Base-by-base conservation (phyloP, 805 yeast species). In the Yarrowia phangngaensis region DNA sequence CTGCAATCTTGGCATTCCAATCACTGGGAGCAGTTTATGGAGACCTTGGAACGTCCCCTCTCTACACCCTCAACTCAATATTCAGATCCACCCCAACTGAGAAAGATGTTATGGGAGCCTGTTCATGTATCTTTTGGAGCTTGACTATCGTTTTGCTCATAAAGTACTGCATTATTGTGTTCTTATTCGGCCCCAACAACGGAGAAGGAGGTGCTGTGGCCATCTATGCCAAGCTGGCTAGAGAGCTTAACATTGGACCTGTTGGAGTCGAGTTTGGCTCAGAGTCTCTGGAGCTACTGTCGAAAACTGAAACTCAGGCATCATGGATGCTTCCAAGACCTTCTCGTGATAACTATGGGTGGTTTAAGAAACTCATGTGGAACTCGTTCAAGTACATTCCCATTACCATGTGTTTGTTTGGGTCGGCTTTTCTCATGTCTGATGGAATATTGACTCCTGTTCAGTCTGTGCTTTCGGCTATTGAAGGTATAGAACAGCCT, bases 171-270 rank as follows among this genome's bases (percentile, higher is more conserved):
- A 56, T 70, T 30, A 60, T 78, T 41, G 81, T 77, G 8, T 64
- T 77, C 40, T 27, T 27, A n/a, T 58, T 68, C 34, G 83, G 81
- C 11, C 77, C 79, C 8, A 75, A 77, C 59, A 70, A 74, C 36
- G 79, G 79, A 34, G 80, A 78, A 58, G 82, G 83, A 53, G 82
- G 83, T 1, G 80, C 76, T 53, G 72, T 78, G 24, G 82, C 83
- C 13, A 71, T 78, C 32, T 78, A 77, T 54, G 74, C 81, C 17
- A 76, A 76, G 57, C 69, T 76, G 24, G 78, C 80, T 4, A 64
- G 78, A 30, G 63, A 65, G 27, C 60, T 76, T 53, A 69, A 68
- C 28, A 63, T 75, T 40, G 48, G 36, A n/a, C 24, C n/a, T n/a
- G n/a, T n/a, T n/a, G n/a, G n/a, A n/a, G n/a, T n/a, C n/a, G n/a